Base-by-base conservation (phyloP, 164 flowering plant species). In the Tetracentron sinense region DNA sequence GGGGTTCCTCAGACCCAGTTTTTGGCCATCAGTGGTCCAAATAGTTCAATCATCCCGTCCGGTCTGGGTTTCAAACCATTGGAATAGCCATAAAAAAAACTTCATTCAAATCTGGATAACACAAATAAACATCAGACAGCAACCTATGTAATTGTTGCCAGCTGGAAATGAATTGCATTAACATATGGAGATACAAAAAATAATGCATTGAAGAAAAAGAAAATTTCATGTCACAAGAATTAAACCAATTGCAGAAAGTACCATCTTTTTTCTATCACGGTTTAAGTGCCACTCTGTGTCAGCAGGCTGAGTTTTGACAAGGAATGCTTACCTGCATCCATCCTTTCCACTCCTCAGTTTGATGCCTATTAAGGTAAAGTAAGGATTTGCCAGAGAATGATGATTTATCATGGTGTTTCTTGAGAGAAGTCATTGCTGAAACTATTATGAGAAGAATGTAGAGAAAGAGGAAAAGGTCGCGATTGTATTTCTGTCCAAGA, bases 281-380 rank as follows among this genome's bases (percentile, higher is more conserved):
- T n/a, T 42, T 28, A n/a, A n/a, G 15, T 64, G 35, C 27, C 8
- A 29, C 28, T 1, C 20, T 3, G 56, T 56, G 54, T 8, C 29
- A 11, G 31, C n/a, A 27, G 26, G 28, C 4, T 5, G 21, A 27
- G 22, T 23, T 61, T 28, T 54, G 49, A 47, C 33, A 57, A 54
- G 23, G 46, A 60, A 50, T 44, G 70, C 79, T 66, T 75, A 81
- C 99, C 99, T 94, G 99, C 99, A 94, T 94, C 95, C 91, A 91
- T 74, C 99, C 99, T 81, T 86, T 94, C 99, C 99, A 94, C 70
- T 94, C 99, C 72, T 94, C 99, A 66, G 97, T 93, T 77, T 94
- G 97, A 79, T 94, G 96, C 51, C 99, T 83, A 74, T 92, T 94
- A 54, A 94, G 90, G 69, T 88, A 94, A 28, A 86, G 86, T 64